A percentile compares a stretch with the other conserved stretches of the same genome.
These are phyloP conservation scores for Cryptosporidium sp. DNA, from an alignment of 169 alveolate species.

Conservation along the genomic window DNA sequence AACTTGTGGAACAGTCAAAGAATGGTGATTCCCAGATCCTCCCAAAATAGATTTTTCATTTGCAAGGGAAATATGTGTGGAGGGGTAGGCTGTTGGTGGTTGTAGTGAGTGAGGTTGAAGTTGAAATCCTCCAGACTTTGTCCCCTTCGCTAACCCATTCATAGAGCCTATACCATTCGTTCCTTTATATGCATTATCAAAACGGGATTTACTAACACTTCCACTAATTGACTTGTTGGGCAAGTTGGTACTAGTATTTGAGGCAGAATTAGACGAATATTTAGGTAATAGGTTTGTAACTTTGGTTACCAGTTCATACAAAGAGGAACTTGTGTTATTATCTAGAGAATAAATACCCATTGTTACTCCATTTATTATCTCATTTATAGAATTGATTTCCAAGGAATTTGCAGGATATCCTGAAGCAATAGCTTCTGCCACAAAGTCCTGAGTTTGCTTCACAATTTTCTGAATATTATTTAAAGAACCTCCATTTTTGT, in stretches of 20 bases:
- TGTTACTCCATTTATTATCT: conserved; percentile 37
- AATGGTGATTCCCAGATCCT: background rate
- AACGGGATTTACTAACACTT: conserved; percentile 32
- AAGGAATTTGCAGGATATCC: conserved; percentile 62
- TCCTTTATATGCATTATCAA: conserved; percentile 35
- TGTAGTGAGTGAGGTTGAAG: conserved; percentile 5
- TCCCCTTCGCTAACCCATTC: background rate
- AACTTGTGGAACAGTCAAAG: background rate
- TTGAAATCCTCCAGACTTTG: background rate
- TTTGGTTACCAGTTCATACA: conserved; percentile 55
- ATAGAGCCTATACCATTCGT: background rate
- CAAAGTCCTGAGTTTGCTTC: conserved; percentile 43
- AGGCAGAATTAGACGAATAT: conserved; percentile 6
- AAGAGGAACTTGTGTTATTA: conserved; percentile 38
- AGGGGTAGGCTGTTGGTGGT: background rate
- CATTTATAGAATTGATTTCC: conserved; percentile 59
- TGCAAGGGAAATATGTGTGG: background rate
- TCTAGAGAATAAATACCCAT: conserved; percentile 44
- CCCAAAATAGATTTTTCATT: conserved; percentile 12
- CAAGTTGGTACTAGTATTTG: background rate
- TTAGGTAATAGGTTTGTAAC: conserved; percentile 38
- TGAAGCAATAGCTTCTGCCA: conserved; percentile 37
- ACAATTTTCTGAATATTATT: conserved; percentile 32
- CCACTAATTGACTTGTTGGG: conserved; percentile 1
- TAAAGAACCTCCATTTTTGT: background rate